phyloP scores from a whole-genome alignment of 2,329 filamentous ascomycete species.

The Apiospora aurea region DNA sequence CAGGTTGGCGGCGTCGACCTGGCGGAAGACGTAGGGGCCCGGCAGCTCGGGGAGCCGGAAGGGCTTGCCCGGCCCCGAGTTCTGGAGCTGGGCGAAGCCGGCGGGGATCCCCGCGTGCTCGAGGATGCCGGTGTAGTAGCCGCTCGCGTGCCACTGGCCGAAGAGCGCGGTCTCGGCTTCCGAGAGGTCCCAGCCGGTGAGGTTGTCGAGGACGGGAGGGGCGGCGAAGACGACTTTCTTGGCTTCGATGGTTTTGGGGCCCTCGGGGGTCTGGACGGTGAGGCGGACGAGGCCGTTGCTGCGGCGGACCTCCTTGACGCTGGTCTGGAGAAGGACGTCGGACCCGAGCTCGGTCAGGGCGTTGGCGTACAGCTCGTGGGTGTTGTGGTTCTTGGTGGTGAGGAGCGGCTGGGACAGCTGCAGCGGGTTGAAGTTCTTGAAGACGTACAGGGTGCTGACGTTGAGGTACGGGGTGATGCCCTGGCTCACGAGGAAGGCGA shows the following conservation, averaged over 20 bases:
- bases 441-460: slow-evolving; percentile 8
- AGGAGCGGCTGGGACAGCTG: background rate
- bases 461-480: background rate
- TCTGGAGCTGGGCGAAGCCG: background rate
- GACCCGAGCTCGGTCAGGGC: background rate
- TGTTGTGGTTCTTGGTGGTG: background rate
- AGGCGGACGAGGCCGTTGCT: background rate
- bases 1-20: background rate
- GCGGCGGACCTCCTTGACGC: background rate
- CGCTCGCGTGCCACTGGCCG: background rate
- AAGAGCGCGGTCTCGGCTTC: background rate
- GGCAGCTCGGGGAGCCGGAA: background rate
- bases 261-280: background rate
- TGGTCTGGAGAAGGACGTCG: background rate
- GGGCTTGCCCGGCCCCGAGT: background rate
- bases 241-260: background rate
- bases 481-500: background rate
- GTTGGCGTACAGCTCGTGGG: background rate
- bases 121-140: slow-evolving; percentile 3
- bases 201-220: background rate
- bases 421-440: slow-evolving; percentile 9
- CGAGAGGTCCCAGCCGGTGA: background rate
- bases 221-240: background rate
- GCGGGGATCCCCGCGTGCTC: background rate
- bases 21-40: background rate